Evolutionary conservation across 257 asterid species (phyloP), one percentile per base, ranked within the genome.

Genomic region (Rubia yunnanensis): DNA sequence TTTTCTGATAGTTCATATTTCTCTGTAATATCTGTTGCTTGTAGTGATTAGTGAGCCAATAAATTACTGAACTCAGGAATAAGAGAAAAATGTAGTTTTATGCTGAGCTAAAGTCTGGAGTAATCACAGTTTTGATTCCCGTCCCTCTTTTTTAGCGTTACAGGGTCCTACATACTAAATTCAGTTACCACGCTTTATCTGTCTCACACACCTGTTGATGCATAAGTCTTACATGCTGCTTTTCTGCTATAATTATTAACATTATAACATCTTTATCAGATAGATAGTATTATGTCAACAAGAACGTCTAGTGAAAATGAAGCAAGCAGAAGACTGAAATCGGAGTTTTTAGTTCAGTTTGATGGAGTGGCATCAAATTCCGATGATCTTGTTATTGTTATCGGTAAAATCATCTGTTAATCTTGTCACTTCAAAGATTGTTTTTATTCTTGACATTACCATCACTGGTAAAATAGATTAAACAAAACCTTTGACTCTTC

Each of bases 261-360:
- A 31, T 26, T 52, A 44, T 24, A n/a, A 32, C 60, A 32, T 64
- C 39, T 34, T 64, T 27, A 9, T 56, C 90, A 92, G 99, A 92
- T 92, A 32, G 99, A 92, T 78, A 92, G 99, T 77, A 86, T 89
- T 71, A 92, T 92, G 99, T 92, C 99, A 59, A 78, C 96, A 50
- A 89, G 99, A 77, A 92, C 94, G 11, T 82, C 88, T 64, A 82
- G 78, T 64, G 99, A 92, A 80, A 92, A 92, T 81, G 99, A 92
- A 89, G 92, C 99, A 52, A 92, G 97, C 83, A 80, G 99, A 81
- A 89, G 99, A 83, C 72, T 92, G 83, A 92, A 92, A 74, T 92
- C 99, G 0, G 99, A 92, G 82, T 92, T 92, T 70, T 81, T 92
- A 67, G 87, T 92, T 73, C 99, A 92, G 81, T 92, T 92, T 49